phyloP scores from a whole-genome alignment of 768 basidiomycete genomes.

The Auricularia heimuer region DNA sequence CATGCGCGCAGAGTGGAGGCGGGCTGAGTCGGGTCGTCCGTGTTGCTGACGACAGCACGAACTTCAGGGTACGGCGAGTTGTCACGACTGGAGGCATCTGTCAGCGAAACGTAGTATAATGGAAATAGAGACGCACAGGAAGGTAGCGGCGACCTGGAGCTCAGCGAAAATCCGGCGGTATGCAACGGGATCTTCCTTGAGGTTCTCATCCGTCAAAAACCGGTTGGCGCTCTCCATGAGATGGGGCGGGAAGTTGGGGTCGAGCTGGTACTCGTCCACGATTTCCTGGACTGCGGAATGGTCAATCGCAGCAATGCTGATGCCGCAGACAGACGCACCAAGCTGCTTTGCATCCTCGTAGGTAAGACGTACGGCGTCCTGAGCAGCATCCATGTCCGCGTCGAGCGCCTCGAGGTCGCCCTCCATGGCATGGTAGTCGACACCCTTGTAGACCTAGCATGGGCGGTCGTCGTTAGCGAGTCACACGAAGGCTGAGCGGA shows the following conservation, averaged over 20 bases:
- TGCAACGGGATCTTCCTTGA: not conserved
- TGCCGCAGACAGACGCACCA: not conserved
- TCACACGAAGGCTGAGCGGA: no score
- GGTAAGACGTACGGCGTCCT: constrained; percentile 84
- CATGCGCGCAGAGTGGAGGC: constrained; percentile 50
- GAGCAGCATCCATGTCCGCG: constrained; percentile 81
- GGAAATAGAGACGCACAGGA: not conserved
- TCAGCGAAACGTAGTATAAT: not conserved
- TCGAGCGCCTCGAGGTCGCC: not conserved
- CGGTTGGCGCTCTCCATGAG: not conserved
- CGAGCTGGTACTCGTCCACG: not conserved
- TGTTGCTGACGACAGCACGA: constrained; percentile 57
- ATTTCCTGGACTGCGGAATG: not conserved
- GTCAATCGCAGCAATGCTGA: not conserved
- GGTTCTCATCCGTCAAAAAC: not conserved
- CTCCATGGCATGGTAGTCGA: not conserved
- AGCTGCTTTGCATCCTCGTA: constrained; percentile 31
- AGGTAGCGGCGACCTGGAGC: not conserved
- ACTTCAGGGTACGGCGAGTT: constrained; percentile 70
- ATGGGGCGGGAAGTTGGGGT: not conserved
- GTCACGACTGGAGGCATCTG: constrained; percentile 19
- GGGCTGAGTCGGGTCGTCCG: constrained; percentile 56
- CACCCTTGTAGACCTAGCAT: not conserved
- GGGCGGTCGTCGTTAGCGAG: no score
- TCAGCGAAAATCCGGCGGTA: not conserved